Conservation (phyloP, 305 asterid genomes). For the Fraxinus sp. region DNA sequence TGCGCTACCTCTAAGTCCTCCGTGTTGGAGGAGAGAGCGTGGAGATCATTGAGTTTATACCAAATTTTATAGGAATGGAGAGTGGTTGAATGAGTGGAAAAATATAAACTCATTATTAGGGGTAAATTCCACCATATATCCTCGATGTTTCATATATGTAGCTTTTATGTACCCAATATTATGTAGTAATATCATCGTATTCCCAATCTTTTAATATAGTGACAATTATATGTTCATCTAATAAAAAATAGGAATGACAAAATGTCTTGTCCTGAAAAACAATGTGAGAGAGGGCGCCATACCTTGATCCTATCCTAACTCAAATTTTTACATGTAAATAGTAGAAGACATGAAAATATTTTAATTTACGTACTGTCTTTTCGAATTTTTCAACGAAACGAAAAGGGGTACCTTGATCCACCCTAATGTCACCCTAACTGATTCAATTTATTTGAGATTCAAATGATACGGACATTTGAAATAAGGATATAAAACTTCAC, state of each 20-base stretch:
- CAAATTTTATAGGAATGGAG: background rate
- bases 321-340: too few species aligned
- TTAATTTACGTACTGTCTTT: too few species aligned
- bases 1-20: too few species aligned
- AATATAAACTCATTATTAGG: background rate
- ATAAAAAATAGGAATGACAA: background rate
- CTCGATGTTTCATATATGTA: background rate
- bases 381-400: background rate
- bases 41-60: background rate
- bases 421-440: background rate
- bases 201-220: background rate
- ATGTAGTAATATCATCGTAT: too few species aligned
- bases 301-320: background rate
- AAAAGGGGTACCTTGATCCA: too few species aligned
- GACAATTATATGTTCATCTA: too few species aligned
- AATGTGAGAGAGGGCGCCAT: background rate
- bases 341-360: too few species aligned
- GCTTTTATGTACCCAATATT: background rate
- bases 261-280: background rate
- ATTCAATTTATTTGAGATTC: background rate
- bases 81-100: conserved; percentile 7
- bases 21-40: too few species aligned
- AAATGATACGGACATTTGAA: background rate
- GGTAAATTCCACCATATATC: background rate
- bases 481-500: background rate